Evolutionary conservation across 169 alveolate genomes (phyloP).

Genomic region (Babesia bigemina): DNA sequence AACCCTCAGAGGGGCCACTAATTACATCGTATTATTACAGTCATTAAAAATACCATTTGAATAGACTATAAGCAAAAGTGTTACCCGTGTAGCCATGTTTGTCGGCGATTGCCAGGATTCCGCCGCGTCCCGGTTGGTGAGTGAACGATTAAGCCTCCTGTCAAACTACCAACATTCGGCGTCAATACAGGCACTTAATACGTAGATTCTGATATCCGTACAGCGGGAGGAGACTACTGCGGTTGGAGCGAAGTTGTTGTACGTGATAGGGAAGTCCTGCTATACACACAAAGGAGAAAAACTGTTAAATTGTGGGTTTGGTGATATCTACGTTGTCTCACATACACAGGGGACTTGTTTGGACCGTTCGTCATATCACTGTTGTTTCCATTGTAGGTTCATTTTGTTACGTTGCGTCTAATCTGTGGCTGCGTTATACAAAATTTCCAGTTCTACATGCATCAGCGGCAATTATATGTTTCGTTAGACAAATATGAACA

Average conservation of each 20-base stretch:
- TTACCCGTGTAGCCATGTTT: constrained; percentile 5
- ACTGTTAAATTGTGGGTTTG: constrained; percentile 35
- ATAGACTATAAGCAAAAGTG: neutral
- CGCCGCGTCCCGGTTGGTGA: constrained; percentile 23
- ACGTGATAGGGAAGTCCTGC: constrained; percentile 34
- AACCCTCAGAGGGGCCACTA: no score
- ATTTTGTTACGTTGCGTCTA: neutral
- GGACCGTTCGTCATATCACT: constrained; percentile 61
- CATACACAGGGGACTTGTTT: constrained; percentile 53
- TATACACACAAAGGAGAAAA: constrained; percentile 26
- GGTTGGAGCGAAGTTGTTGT: constrained; percentile 11
- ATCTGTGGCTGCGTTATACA: no score
- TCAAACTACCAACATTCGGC: neutral
- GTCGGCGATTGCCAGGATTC: constrained; percentile 16
- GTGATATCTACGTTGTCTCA: neutral
- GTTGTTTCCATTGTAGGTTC: constrained; percentile 54
- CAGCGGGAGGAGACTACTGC: constrained; percentile 17
- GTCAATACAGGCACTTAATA: neutral
- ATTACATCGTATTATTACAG: neutral
- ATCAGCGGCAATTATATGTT: no score
- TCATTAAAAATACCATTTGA: neutral
- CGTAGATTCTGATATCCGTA: neutral
- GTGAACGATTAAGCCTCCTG: neutral
- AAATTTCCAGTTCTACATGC: no score
- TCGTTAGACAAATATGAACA: no score